These are phyloP conservation scores for Lasiosphaeris hirsuta DNA, from an alignment of 495 filamentous ascomycete genomes.

Conservation along the genomic window DNA sequence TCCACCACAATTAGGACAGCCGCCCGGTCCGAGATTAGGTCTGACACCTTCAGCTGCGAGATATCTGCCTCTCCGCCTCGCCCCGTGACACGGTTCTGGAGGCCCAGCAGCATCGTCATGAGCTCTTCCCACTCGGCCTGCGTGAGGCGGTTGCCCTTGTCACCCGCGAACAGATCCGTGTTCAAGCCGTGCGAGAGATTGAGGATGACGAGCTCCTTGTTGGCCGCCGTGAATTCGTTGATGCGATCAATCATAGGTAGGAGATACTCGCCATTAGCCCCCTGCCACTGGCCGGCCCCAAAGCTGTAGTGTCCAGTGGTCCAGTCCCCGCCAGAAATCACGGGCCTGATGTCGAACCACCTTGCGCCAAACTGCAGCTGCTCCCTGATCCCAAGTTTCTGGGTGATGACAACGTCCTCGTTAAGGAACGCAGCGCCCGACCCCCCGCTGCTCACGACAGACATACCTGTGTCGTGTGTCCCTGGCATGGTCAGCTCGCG, in stretches of 20 bases:
- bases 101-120: neutral
- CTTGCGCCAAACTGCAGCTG: neutral
- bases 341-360: conserved; percentile 6
- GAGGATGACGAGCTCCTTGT: neutral
- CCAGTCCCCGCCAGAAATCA: neutral
- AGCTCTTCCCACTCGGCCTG: neutral
- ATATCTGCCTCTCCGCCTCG: neutral
- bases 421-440: neutral
- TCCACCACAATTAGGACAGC: neutral
- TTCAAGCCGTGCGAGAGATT: conserved; percentile 1
- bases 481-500: neutral
- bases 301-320: conserved; percentile 4
- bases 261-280: neutral
- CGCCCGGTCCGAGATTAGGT: neutral
- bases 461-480: conserved; percentile 1
- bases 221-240: neutral
- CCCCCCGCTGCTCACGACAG: neutral
- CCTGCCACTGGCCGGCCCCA: neutral
- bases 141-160: neutral
- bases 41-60: neutral
- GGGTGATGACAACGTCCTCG: neutral
- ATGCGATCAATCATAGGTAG: neutral
- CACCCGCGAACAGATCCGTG: neutral
- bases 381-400: neutral
- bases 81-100: neutral